phyloP scores from a whole-genome alignment of 129 eudicot species.

The Heracleum sosnowskyi region DNA sequence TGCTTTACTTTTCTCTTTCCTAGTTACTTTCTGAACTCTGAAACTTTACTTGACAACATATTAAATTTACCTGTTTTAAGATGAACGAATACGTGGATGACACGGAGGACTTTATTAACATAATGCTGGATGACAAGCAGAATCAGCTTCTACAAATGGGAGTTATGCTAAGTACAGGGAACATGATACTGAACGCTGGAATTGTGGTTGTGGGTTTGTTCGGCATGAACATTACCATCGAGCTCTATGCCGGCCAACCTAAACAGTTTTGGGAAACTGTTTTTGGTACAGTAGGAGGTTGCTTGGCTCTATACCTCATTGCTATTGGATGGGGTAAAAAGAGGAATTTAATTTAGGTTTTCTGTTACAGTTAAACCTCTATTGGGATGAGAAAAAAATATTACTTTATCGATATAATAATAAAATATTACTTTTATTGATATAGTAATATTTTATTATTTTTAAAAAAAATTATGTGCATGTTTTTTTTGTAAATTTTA shows the following conservation, averaged over 20 bases:
- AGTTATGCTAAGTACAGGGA: slow-evolving; percentile 50
- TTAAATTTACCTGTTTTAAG: slow-evolving; percentile 8
- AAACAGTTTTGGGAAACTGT: slow-evolving; percentile 20
- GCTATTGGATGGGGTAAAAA: slow-evolving; percentile 26
- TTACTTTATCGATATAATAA: too few relatives aligned
- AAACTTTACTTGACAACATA: neutral
- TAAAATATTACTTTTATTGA: too few relatives aligned
- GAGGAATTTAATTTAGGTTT: neutral
- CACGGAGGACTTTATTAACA: slow-evolving; percentile 62
- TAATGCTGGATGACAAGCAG: slow-evolving; percentile 70
- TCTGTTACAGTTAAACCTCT: too few relatives aligned
- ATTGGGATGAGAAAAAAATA: too few relatives aligned
- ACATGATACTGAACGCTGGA: slow-evolving; percentile 41
- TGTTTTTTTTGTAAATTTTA: too few relatives aligned
- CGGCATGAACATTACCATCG: slow-evolving; percentile 48
- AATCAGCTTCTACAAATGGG: slow-evolving; percentile 76
- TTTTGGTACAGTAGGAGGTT: slow-evolving; percentile 12
- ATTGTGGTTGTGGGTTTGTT: slow-evolving; percentile 55
- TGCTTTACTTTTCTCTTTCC: neutral
- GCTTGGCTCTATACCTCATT: slow-evolving; percentile 17
- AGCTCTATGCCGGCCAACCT: slow-evolving; percentile 13
- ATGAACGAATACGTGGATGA: slow-evolving; percentile 63
- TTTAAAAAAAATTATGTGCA: too few relatives aligned
- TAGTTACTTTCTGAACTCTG: neutral
- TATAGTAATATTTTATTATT: too few relatives aligned